These are phyloP conservation scores for Trypanosoma theileri DNA, from an alignment of 208 protist species.

Conservation along the genomic window DNA sequence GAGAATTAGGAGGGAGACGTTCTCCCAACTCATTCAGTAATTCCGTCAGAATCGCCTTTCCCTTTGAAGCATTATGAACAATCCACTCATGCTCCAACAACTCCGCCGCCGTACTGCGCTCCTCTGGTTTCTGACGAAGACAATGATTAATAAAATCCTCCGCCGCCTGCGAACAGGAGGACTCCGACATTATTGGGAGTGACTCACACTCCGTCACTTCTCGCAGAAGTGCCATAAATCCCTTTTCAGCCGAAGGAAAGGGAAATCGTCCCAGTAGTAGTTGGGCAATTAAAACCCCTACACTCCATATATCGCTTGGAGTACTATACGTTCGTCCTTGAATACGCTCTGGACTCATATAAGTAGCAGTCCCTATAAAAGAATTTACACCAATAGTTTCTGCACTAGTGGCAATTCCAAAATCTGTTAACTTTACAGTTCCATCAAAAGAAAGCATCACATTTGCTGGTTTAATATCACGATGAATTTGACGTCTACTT, in stretches of 20 bases:
- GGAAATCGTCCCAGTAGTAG: conserved; percentile 76
- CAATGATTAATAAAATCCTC: conserved; percentile 77
- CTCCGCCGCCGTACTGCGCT: conserved; percentile 58
- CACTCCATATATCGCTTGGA: conserved; percentile 87
- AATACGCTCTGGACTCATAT: conserved; percentile 89
- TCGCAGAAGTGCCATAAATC: conserved; percentile 80
- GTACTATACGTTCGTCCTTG: conserved; percentile 75
- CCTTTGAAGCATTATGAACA: conserved; percentile 50
- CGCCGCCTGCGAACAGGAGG: conserved; percentile 57
- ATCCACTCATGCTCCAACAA: conserved; percentile 78
- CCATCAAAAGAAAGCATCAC: conserved; percentile 82
- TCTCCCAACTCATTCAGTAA: conserved; percentile 53
- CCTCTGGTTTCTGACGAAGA: conserved; percentile 59
- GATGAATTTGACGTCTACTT: conserved; percentile 79
- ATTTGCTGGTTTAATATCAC: conserved; percentile 88
- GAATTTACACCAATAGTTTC: conserved; percentile 84
- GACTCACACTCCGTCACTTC: conserved; percentile 72
- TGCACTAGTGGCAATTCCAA: conserved; percentile 81
- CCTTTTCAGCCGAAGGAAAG: conserved; percentile 50
- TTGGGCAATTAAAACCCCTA: conserved; percentile 77
- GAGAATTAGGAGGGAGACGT: no score
- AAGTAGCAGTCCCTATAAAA: conserved; percentile 86
- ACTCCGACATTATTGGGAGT: conserved; percentile 36
- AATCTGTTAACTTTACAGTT: conserved; percentile 80
- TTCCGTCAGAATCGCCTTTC: conserved; percentile 47